Evolutionary conservation across 73 alveolate genomes (phyloP), one percentile per base, ranked within the genome.

Genomic region (Paramecium caudatum): DNA sequence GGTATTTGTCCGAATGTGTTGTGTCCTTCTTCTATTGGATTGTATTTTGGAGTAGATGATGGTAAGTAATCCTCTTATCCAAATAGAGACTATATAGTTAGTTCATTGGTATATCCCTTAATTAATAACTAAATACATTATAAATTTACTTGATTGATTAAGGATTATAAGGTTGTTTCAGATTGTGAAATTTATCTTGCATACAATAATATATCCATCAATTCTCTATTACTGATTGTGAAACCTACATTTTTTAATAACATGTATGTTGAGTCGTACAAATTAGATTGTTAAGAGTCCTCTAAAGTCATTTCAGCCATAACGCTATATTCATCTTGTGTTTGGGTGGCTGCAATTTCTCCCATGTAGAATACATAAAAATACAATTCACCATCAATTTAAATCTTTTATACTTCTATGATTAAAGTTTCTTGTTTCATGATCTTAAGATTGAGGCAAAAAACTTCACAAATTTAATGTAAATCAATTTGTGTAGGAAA

Each of bases 81-180:
- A 33, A 33, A 65, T 27, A 65, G 34, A 32, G 27, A 65, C 34
- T 65, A 32, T n/a, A 65, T 65, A 2, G 83, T 65, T 34, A 7
- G 17, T 13, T 65, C 83, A 65, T 65, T 65, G 27, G 49, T 30
- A 10, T 25, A 65, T 33, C 47, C 47, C 10, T 74, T 74, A n/a
- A 41, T 2, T 9, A 45, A 19, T 12, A 30, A 41, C 65, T 74
- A 74, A 12, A 46, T 21, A 13, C 25, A 55, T 21, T 27, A 55
- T 49, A 3, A 21, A 55, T 19, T 55, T 55, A 55, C 80, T 55
- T 55, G 17, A 55, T 55, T 55, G 0, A 74, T 41, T 1, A 74
- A 41, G 6, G 16, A 7, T 41, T 74, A 45, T 74, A 74, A 74
- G 25, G 88, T 74, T 3, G 88, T 74, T 74, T 74, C 88, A 2